Conservation (phyloP, 805 yeast genomes). For the Schwanniomyces vanrijiae region DNA sequence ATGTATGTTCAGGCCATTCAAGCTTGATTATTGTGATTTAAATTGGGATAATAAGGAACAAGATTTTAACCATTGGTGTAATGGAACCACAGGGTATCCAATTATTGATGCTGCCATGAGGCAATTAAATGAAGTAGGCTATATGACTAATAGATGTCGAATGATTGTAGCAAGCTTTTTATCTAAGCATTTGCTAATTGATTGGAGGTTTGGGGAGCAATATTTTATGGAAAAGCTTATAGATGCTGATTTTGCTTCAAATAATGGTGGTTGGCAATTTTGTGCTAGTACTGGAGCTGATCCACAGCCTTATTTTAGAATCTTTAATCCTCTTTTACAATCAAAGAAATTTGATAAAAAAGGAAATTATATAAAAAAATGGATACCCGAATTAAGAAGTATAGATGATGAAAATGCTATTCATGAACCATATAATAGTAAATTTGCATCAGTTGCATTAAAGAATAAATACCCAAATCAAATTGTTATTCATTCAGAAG, state of each 20-base stretch:
- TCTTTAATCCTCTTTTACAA: slow-evolving; percentile 53
- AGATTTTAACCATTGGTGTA: slow-evolving; percentile 49
- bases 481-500: slow-evolving; percentile 40
- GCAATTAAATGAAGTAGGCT: slow-evolving; percentile 50
- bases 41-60: slow-evolving; percentile 44
- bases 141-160: slow-evolving; percentile 53
- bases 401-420: slow-evolving; percentile 25
- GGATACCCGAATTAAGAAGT: slow-evolving; percentile 49
- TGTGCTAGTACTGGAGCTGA: slow-evolving; percentile 52
- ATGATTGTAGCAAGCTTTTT: slow-evolving; percentile 56
- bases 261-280: slow-evolving; percentile 61
- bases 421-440: slow-evolving; percentile 32
- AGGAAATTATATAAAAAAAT: slow-evolving; percentile 45
- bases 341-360: slow-evolving; percentile 48
- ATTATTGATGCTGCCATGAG: slow-evolving; percentile 61
- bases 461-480: slow-evolving; percentile 43
- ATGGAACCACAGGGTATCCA: slow-evolving; percentile 56
- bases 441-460: slow-evolving; percentile 24
- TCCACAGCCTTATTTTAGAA: slow-evolving; percentile 57
- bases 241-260: slow-evolving; percentile 55
- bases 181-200: slow-evolving; percentile 48
- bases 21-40: slow-evolving; percentile 40
- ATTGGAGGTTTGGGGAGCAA: slow-evolving; percentile 56
- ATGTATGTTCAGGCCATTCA: slow-evolving; percentile 50
- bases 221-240: slow-evolving; percentile 49